phyloP scores from a whole-genome alignment of 2,329 filamentous ascomycete genomes.

The Diplocarpon mali region DNA sequence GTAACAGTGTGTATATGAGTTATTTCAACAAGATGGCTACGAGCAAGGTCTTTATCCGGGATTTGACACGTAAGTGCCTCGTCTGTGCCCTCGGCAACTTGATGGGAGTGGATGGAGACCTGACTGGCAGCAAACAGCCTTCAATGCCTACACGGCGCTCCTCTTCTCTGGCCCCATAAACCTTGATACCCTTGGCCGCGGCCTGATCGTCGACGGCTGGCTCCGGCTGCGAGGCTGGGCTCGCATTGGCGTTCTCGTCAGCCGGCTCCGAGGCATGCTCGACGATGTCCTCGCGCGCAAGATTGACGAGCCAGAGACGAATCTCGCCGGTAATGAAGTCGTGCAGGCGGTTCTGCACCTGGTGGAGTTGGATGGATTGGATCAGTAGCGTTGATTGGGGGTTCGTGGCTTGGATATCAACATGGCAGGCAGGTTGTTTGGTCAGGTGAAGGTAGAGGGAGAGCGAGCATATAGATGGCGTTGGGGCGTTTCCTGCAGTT shows the following conservation, averaged over 20 bases:
- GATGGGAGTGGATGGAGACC: neutral
- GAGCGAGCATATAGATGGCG: conserved; percentile 10
- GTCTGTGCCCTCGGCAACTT: neutral
- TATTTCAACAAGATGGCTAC: conserved; percentile 92
- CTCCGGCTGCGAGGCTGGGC: conserved; percentile 81
- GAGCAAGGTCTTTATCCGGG: conserved; percentile 81
- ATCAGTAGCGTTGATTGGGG: conserved; percentile 33
- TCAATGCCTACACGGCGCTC: conserved; percentile 80
- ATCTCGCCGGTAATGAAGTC: conserved; percentile 51
- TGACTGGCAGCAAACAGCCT: conserved; percentile 39
- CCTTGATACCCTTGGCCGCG: conserved; percentile 78
- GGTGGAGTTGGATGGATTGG: conserved; percentile 82
- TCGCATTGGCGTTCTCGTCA: conserved; percentile 81
- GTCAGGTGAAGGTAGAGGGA: neutral
- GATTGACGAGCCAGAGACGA: conserved; percentile 61
- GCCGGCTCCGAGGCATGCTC: conserved; percentile 71
- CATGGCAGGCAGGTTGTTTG: no score
- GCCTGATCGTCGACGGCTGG: conserved; percentile 88
- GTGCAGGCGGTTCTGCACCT: conserved; percentile 68
- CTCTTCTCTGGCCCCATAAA: conserved; percentile 79
- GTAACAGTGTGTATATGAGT: conserved; percentile 64
- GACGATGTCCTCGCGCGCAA: conserved; percentile 74
- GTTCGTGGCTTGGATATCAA: neutral
- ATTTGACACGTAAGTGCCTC: conserved; percentile 65
- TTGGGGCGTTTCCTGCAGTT: neutral